Conservation (phyloP, 345 rosid genomes). For the Ricinus communis region DNA sequence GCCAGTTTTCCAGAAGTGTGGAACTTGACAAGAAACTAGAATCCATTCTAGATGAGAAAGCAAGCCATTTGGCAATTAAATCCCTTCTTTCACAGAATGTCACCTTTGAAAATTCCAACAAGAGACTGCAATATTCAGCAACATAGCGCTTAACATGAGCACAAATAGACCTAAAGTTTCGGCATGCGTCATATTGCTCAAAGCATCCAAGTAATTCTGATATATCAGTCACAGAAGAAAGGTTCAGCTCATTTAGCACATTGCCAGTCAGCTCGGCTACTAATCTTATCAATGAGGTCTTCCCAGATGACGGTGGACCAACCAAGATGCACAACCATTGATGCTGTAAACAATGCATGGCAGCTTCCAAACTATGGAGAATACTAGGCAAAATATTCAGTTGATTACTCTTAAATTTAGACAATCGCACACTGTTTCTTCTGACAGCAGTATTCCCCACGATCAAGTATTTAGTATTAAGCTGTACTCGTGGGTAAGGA, state of each 20-base stretch:
- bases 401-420: slow-evolving; percentile 39
- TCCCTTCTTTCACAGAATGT: slow-evolving; percentile 40
- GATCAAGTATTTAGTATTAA: slow-evolving; percentile 50
- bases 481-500: slow-evolving; percentile 78
- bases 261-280: slow-evolving; percentile 82
- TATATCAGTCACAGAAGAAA: slow-evolving; percentile 88
- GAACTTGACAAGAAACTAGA: slow-evolving; percentile 38
- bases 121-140: slow-evolving; percentile 61
- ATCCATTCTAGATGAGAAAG: slow-evolving; percentile 47
- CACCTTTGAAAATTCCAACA: slow-evolving; percentile 46
- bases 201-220: slow-evolving; percentile 95
- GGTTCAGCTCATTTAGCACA: slow-evolving; percentile 70
- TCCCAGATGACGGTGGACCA: slow-evolving; percentile 89
- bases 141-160: slow-evolving; percentile 61
- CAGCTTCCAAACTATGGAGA: slow-evolving; percentile 85
- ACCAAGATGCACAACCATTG: slow-evolving; percentile 88
- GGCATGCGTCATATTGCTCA: slow-evolving; percentile 88
- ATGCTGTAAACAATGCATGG: slow-evolving; percentile 65
- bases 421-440: slow-evolving; percentile 48
- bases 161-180: slow-evolving; percentile 57
- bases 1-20: slow-evolving; percentile 25
- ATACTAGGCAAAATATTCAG: slow-evolving; percentile 72
- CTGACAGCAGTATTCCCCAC: slow-evolving; percentile 69
- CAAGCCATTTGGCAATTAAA: slow-evolving; percentile 63
- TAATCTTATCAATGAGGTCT: slow-evolving; percentile 82